A percentile compares a stretch with the other conserved stretches of the same genome.
Conservation (phyloP, 768 basidiomycete genomes). For the Cystofilobasidium bisporidii region DNA sequence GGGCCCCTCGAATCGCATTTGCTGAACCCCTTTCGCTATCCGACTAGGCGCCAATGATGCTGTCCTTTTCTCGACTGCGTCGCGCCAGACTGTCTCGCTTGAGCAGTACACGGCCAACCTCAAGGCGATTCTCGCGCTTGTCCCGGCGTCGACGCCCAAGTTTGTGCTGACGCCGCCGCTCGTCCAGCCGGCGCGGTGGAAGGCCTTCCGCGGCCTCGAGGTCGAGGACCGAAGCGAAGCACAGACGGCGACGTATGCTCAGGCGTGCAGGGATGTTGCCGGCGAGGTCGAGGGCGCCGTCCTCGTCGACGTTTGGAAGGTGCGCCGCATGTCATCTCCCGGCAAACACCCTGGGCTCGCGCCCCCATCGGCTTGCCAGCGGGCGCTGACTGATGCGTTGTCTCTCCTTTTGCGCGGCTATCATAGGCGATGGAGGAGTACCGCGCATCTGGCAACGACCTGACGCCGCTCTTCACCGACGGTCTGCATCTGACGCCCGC, state of each 20-base stretch:
- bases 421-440: slow-evolving; percentile 21
- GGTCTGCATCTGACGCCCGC: slow-evolving; percentile 18
- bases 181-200: slow-evolving; percentile 9
- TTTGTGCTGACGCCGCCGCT: slow-evolving; percentile 17
- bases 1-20: neutral
- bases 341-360: too few relatives aligned
- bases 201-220: neutral
- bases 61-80: slow-evolving; percentile 9
- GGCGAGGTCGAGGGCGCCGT: slow-evolving; percentile 13
- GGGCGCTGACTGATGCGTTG: too few relatives aligned
- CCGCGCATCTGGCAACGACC: neutral
- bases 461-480: slow-evolving; percentile 18
- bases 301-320: slow-evolving; percentile 21
- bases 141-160: neutral
- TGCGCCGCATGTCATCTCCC: neutral
- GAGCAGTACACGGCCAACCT: slow-evolving; percentile 9
- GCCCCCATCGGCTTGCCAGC: too few relatives aligned
- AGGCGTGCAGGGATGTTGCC: slow-evolving; percentile 12
- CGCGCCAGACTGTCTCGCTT: slow-evolving; percentile 17
- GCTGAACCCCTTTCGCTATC: neutral
- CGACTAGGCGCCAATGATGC: neutral
- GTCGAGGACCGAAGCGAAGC: slow-evolving; percentile 10
- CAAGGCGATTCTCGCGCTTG: slow-evolving; percentile 13
- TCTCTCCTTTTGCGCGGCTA: neutral
- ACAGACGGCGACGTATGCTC: slow-evolving; percentile 15